phyloP scores from a whole-genome alignment of 2,329 filamentous ascomycete species.

The Penicillium sp. region DNA sequence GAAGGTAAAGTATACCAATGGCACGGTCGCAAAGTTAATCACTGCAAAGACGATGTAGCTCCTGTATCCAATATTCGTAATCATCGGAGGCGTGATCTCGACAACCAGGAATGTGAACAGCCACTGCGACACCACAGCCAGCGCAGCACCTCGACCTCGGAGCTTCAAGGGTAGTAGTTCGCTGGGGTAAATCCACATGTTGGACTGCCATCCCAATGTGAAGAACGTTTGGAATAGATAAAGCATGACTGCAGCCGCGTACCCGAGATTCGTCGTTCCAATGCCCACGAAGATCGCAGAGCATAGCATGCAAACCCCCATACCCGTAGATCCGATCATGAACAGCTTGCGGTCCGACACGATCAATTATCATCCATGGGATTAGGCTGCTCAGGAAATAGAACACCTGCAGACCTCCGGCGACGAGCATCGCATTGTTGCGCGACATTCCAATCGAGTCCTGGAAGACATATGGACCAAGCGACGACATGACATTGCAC shows the following conservation, averaged over 20 bases:
- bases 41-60: conserved; percentile 23
- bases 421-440: conserved; percentile 28
- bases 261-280: conserved; percentile 23
- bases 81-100: conserved; percentile 21
- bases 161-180: conserved; percentile 22
- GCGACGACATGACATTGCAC: conserved; percentile 17
- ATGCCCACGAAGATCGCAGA: conserved; percentile 28
- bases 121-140: conserved; percentile 27
- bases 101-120: conserved; percentile 24
- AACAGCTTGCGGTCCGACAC: conserved; percentile 16
- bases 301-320: conserved; percentile 32
- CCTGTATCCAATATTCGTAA: conserved; percentile 23
- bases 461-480: conserved; percentile 39
- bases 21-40: conserved; percentile 19
- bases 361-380: conserved; percentile 27
- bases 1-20: conserved; percentile 22
- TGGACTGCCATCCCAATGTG: conserved; percentile 21
- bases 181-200: conserved; percentile 21
- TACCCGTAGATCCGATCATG: conserved; percentile 16
- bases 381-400: conserved; percentile 34
- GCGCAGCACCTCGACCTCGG: conserved; percentile 15
- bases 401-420: conserved; percentile 36
- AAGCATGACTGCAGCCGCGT: conserved; percentile 16
- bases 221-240: conserved; percentile 17
- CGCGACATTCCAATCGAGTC: conserved; percentile 39